phyloP scores from a whole-genome alignment of 2,329 filamentous ascomycete species.

The Nannizziopsis barbatae region DNA sequence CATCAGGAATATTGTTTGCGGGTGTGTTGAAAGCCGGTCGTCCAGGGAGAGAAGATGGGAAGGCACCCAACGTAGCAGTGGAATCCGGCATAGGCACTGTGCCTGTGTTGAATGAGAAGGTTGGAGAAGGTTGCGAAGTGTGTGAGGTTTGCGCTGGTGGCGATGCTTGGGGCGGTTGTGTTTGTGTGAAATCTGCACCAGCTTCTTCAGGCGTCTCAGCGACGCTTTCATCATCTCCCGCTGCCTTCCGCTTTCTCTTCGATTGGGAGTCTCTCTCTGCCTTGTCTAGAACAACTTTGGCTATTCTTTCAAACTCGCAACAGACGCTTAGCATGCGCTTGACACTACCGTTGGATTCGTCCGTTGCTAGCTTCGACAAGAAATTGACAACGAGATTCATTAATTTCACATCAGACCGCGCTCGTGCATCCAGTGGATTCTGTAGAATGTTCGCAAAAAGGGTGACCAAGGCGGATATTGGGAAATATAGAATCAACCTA shows the following conservation, averaged over 20 bases:
- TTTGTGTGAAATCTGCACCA: neutral
- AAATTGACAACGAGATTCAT: constrained; percentile 94
- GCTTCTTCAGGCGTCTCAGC: constrained; percentile 14
- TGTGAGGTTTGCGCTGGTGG: constrained; percentile 2
- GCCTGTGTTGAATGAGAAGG: constrained; percentile 2
- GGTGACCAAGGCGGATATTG: constrained; percentile 86
- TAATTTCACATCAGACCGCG: constrained; percentile 74
- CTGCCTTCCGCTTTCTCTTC: constrained; percentile 72
- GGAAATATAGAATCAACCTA: constrained; percentile 88
- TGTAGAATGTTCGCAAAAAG: constrained; percentile 94
- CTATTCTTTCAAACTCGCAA: constrained; percentile 92
- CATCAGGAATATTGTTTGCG: neutral
- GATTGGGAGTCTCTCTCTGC: constrained; percentile 72
- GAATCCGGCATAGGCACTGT: neutral
- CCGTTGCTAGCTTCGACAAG: constrained; percentile 74
- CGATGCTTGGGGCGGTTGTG: neutral
- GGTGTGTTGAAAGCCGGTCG: constrained; percentile 4
- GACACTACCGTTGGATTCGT: constrained; percentile 81
- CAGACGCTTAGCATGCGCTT: constrained; percentile 90
- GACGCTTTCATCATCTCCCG: constrained; percentile 39
- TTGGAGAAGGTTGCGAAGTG: constrained; percentile 4
- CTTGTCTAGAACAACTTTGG: constrained; percentile 80
- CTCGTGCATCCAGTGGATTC: constrained; percentile 80
- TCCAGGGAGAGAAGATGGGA: constrained; percentile 9
- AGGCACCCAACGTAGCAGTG: constrained; percentile 2